A percentile compares a stretch with the other conserved stretches of the same genome.
Conservation (phyloP, 805 yeast species). For the Schizosaccharomyces pombe region DNA sequence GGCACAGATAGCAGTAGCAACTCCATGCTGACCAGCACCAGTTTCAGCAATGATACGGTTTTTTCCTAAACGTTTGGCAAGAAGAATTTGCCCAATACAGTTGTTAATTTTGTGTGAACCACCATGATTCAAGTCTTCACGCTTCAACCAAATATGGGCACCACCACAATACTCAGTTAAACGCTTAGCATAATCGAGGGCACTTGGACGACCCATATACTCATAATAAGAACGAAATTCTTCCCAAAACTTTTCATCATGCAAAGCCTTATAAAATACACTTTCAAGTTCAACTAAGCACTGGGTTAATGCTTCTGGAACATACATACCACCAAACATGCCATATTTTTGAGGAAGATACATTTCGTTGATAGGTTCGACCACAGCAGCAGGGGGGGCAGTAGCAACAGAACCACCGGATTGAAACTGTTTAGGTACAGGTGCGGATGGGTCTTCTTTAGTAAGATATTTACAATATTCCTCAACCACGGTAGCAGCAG, state of each 20-base stretch:
- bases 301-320: slow-evolving; percentile 84
- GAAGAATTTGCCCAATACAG: slow-evolving; percentile 23
- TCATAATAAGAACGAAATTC: slow-evolving; percentile 66
- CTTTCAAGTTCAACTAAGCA: slow-evolving; percentile 73
- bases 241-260: slow-evolving; percentile 82
- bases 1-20: slow-evolving; percentile 28
- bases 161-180: slow-evolving; percentile 81
- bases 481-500: slow-evolving; percentile 39
- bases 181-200: slow-evolving; percentile 75
- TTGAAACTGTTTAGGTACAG: not conserved
- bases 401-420: slow-evolving; percentile 4
- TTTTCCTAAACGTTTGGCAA: slow-evolving; percentile 25
- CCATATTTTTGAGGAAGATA: slow-evolving; percentile 54
- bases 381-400: slow-evolving; percentile 12
- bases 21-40: slow-evolving; percentile 31
- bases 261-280: slow-evolving; percentile 69
- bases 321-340: slow-evolving; percentile 94
- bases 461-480: slow-evolving; percentile 23
- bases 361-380: slow-evolving; percentile 18
- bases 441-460: not conserved
- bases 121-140: slow-evolving; percentile 55
- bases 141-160: slow-evolving; percentile 87
- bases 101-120: slow-evolving; percentile 27
- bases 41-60: slow-evolving; percentile 25
- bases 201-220: slow-evolving; percentile 91